Percentiles rank a stretch among this genome's conserved stretches.
These are phyloP conservation scores for Mitragyna speciosa DNA, from an alignment of 257 asterid species.

Conservation along the genomic window DNA sequence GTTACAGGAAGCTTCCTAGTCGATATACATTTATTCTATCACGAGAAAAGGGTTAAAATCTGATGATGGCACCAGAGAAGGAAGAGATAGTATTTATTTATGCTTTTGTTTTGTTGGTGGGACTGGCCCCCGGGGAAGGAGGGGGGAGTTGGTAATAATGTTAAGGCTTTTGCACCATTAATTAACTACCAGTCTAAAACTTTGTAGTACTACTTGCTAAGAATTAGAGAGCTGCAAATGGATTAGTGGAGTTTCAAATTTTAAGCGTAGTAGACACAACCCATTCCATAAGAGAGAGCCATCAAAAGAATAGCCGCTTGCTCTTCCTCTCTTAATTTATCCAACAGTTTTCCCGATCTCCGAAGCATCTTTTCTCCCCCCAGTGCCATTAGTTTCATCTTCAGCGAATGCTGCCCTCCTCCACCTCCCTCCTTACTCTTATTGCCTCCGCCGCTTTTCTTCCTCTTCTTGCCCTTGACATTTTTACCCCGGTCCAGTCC, in stretches of 20 bases:
- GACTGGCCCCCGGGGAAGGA: too few species aligned
- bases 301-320: conserved; percentile 78
- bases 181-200: too few species aligned
- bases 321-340: conserved; percentile 75
- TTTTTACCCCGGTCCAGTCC: conserved; percentile 50
- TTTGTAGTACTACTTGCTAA: too few species aligned
- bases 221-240: too few species aligned
- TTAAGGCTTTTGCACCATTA: too few species aligned
- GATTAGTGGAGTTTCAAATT: background rate
- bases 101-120: too few species aligned
- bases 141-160: too few species aligned
- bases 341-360: conserved; percentile 55
- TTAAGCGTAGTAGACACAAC: conserved; percentile 63
- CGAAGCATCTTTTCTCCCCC: conserved; percentile 44
- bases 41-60: background rate
- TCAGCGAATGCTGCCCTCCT: conserved; percentile 43
- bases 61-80: too few species aligned
- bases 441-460: conserved; percentile 19
- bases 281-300: conserved; percentile 87
- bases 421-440: conserved; percentile 7
- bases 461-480: conserved; percentile 43
- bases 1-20: conserved; percentile 17
- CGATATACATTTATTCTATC: conserved; percentile 7
- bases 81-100: too few species aligned
- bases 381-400: conserved; percentile 56